These are phyloP conservation scores for Wallacemonas rigidus DNA, from an alignment of 208 protist genomes.

Conservation along the genomic window DNA sequence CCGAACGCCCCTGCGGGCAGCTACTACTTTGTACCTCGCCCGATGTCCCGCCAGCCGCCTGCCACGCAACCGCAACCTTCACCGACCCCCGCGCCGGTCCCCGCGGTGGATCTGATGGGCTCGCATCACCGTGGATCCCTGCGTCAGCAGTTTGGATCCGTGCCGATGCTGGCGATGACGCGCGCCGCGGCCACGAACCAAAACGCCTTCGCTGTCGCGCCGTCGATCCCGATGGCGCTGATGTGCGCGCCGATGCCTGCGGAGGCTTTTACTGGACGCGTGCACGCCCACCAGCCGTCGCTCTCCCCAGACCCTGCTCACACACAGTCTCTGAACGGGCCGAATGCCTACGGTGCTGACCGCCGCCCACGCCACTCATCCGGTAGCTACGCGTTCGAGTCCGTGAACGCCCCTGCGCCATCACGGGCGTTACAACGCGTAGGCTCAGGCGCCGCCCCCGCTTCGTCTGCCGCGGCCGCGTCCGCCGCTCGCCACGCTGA, in stretches of 20 bases:
- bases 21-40: constrained; percentile 17
- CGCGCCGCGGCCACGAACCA: not conserved
- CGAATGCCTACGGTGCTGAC: too few relatives aligned
- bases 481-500: constrained; percentile 13
- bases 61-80: constrained; percentile 1
- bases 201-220: not conserved
- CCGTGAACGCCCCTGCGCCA: constrained; percentile 8
- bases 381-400: constrained; percentile 21
- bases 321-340: not conserved
- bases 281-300: not conserved
- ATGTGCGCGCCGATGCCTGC: not conserved
- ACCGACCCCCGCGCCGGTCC: not conserved
- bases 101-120: too few relatives aligned
- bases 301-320: constrained; percentile 5
- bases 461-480: not conserved
- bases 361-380: not conserved
- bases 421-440: too few relatives aligned
- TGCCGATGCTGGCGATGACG: constrained; percentile 3
- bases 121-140: constrained; percentile 11
- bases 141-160: constrained; percentile 4
- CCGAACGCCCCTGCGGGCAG: constrained; percentile 7
- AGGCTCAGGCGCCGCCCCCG: not conserved
- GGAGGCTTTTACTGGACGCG: not conserved
- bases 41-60: not conserved
- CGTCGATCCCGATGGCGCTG: not conserved